Evolutionary conservation across 2,329 filamentous ascomycete species (phyloP).

Genomic region (Colletotrichum sp.): DNA sequence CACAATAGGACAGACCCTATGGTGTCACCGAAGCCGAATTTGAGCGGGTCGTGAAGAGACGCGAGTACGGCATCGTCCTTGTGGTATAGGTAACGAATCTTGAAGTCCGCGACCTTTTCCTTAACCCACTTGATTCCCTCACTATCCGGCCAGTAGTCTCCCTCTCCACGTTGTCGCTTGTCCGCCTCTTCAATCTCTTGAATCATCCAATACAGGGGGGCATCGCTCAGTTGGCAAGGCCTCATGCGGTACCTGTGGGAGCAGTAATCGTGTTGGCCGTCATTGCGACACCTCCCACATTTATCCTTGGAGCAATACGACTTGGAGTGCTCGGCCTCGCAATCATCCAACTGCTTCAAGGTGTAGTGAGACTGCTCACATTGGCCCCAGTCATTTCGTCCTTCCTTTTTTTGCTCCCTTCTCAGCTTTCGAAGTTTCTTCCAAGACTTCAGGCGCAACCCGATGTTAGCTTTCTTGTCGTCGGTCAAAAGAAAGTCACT

Average conservation of each 20-base stretch:
- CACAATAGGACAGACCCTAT: conserved; percentile 44
- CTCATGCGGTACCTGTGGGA: conserved; percentile 22
- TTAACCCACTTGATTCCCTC: conserved; percentile 30
- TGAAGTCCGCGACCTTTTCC: conserved; percentile 30
- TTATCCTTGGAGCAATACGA: neutral
- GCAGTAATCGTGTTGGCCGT: neutral
- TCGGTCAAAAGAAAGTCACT: conserved; percentile 25
- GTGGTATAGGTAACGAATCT: conserved; percentile 18
- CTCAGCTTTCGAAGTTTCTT: neutral
- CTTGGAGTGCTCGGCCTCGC: neutral
- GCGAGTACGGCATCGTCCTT: conserved; percentile 34
- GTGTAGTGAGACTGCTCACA: conserved; percentile 11
- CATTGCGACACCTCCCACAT: neutral
- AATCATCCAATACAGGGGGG: conserved; percentile 58
- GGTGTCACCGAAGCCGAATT: conserved; percentile 36
- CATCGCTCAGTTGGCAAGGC: conserved; percentile 50
- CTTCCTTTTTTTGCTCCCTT: neutral
- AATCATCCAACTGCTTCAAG: conserved; percentile 20
- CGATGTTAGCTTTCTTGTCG: conserved; percentile 28
- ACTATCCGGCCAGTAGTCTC: neutral
- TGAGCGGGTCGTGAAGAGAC: conserved; percentile 42
- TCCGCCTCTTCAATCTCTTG: conserved; percentile 45
- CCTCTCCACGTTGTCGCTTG: neutral
- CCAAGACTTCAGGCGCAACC: conserved; percentile 24
- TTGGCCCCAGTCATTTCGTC: neutral